phyloP scores from a whole-genome alignment of 495 filamentous ascomycete genomes.

The Lepidopterella palustris region DNA sequence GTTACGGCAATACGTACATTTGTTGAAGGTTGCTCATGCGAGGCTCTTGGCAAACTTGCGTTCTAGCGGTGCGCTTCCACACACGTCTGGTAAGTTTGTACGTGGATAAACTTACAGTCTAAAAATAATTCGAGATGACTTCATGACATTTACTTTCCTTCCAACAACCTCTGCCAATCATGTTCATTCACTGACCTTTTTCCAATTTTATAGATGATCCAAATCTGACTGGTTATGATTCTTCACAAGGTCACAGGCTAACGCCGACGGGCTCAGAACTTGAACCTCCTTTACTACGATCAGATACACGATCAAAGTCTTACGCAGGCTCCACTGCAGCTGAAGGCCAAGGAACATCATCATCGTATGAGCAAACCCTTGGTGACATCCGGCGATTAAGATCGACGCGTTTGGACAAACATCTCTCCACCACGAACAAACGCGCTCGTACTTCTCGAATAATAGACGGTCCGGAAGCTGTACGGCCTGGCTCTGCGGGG shows the following conservation, averaged over 20 bases:
- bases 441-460: constrained; percentile 87
- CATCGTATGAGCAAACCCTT: constrained; percentile 90
- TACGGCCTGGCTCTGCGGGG: constrained; percentile 68
- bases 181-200: background rate
- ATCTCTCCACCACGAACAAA: constrained; percentile 82
- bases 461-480: constrained; percentile 82
- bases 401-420: constrained; percentile 89
- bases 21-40: constrained; percentile 85
- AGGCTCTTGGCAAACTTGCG: constrained; percentile 81
- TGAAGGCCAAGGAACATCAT: constrained; percentile 48
- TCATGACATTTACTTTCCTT: background rate
- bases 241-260: constrained; percentile 55
- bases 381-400: constrained; percentile 87
- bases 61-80: constrained; percentile 69
- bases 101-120: background rate
- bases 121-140: background rate
- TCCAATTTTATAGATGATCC: constrained; percentile 55
- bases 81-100: constrained; percentile 55
- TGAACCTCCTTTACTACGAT: constrained; percentile 48
- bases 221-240: constrained; percentile 60
- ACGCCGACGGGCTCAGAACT: constrained; percentile 35
- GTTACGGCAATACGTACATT: constrained; percentile 87
- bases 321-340: constrained; percentile 52
- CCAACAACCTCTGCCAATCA: too few relatives aligned
- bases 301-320: constrained; percentile 67